Evolutionary conservation across 2,329 filamentous ascomycete genomes (phyloP), one percentile per base, ranked within the genome.

Genomic region (Colletotrichum tropicale): DNA sequence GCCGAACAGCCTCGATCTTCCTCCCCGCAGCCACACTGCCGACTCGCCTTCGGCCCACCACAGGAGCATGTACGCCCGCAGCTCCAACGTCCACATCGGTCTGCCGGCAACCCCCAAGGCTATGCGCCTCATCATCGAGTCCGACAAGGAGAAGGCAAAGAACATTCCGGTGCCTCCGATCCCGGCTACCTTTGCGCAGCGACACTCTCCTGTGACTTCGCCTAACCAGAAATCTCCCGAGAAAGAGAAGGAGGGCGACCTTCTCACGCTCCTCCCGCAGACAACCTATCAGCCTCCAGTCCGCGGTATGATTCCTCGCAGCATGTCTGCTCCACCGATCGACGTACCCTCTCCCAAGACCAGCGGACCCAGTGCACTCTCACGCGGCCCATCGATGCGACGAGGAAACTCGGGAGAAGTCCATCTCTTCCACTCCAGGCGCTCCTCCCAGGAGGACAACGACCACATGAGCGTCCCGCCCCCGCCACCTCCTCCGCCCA

Each of bases 81-180:
- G 83, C 38, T 79, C 82, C 18, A 85, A 81, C 4, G 89, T 88
- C 2, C 89, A 91, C 8, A 90, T 96, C 67, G 96, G 96, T 1
- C 89, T 98, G n/a, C 96, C 96, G 16, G 95, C 96, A 3, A 98
- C 96, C 1, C 96, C 96, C 34, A 93, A 95, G 85, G 96, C 96
- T 2, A 98, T 98, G 96, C 92, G 94, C 24, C 92, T 98, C 2
- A 92, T 95, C 58, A 92, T 96, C 79, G 90, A 91, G 78, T 85
- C 88, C 4, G 90, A 93, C 74, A 86, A 88, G 58, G 88, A 90
- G n/a, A 62, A 66, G 24, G 32, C 24, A 28, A 24, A 56, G 26
- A 71, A 30, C 70, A 48, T 75, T 4, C 73, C 70, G 9, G 86
- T 91, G 6, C 90, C 91, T 21, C 83, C 86, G 0, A 88, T 93